phyloP scores from a whole-genome alignment of 2,329 filamentous ascomycete species.

The Hypocrella siamensis region DNA sequence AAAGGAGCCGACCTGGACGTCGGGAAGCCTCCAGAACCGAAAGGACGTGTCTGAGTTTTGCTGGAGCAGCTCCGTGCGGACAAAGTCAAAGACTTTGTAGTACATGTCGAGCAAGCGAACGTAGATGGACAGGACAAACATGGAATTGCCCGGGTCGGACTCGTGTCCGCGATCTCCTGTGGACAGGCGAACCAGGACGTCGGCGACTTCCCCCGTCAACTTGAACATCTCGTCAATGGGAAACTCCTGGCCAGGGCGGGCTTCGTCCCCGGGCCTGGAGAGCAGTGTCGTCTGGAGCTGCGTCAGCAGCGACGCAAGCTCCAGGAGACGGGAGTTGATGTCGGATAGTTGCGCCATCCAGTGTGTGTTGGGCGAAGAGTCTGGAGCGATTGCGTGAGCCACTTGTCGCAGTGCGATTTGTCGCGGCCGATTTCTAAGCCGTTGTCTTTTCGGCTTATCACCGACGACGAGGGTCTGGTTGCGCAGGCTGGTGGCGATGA shows the following conservation, averaged over 20 bases:
- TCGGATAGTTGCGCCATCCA: constrained; percentile 24
- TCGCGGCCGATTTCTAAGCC: constrained; percentile 12
- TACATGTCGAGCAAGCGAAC: constrained; percentile 24
- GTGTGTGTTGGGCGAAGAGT: constrained; percentile 10
- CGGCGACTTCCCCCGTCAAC: constrained; percentile 20
- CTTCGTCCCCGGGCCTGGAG: constrained; percentile 7
- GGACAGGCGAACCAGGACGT: constrained; percentile 15
- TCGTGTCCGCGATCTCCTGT: constrained; percentile 9
- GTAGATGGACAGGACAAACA: constrained; percentile 23
- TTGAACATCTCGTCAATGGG: constrained; percentile 25
- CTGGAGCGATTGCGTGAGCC: constrained; percentile 7
- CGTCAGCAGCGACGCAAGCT: constrained; percentile 18
- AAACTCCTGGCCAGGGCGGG: constrained; percentile 13
- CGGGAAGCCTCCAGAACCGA: constrained; percentile 22
- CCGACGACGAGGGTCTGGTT: constrained; percentile 1
- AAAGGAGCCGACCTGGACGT: constrained; percentile 24
- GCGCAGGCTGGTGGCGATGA: background rate
- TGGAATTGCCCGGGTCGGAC: constrained; percentile 19
- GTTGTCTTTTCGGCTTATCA: constrained; percentile 11
- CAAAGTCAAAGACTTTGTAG: constrained; percentile 20
- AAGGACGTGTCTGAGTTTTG: constrained; percentile 13
- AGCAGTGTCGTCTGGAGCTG: constrained; percentile 9
- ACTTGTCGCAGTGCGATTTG: constrained; percentile 17
- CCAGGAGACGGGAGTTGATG: constrained; percentile 21
- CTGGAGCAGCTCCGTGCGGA: constrained; percentile 16